These are phyloP conservation scores for Pleurotus salmoneostramineus DNA, from an alignment of 768 basidiomycete genomes.

Conservation along the genomic window DNA sequence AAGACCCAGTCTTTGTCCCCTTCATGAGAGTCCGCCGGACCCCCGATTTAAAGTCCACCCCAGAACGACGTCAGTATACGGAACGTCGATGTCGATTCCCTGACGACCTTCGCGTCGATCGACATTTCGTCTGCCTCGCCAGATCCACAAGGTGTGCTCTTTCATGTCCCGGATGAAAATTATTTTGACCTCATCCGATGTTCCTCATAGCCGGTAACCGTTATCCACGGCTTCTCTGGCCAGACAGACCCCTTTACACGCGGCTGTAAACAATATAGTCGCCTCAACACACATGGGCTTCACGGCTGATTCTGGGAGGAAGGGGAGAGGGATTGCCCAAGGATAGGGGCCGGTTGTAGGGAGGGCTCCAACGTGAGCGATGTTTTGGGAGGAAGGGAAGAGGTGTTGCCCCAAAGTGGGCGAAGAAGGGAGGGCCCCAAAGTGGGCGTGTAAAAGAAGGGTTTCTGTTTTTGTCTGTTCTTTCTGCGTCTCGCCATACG, in stretches of 20 bases:
- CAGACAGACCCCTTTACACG: neutral
- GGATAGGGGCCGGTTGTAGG: neutral
- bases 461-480: neutral
- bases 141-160: too few species aligned
- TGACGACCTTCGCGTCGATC: too few species aligned
- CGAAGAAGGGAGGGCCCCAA: conserved; percentile 6
- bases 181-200: too few species aligned
- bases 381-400: conserved; percentile 1
- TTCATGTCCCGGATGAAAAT: too few species aligned
- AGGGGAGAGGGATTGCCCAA: neutral
- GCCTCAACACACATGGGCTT: neutral
- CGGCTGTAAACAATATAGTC: neutral
- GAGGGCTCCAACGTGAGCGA: neutral
- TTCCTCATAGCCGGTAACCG: too few species aligned
- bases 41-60: too few species aligned
- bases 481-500: neutral
- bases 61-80: too few species aligned
- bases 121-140: too few species aligned
- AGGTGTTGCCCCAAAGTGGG: conserved; percentile 3
- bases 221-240: neutral
- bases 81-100: too few species aligned
- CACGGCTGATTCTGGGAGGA: neutral
- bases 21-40: too few species aligned
- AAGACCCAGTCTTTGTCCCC: too few species aligned
- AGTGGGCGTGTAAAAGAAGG: neutral